phyloP scores from a whole-genome alignment of 305 asterid genomes.

The Fraxinus velutina region DNA sequence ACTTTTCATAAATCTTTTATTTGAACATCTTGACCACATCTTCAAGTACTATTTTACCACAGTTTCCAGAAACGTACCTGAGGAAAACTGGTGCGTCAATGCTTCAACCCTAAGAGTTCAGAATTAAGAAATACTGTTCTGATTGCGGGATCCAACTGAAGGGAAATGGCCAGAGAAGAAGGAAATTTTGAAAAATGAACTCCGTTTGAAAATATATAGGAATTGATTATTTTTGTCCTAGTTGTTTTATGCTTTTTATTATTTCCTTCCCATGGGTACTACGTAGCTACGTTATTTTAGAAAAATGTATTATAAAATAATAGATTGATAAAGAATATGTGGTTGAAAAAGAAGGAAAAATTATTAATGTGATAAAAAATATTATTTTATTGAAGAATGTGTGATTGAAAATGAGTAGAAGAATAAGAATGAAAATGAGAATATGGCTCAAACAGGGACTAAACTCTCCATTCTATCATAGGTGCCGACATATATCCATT shows the following conservation, averaged over 20 bases:
- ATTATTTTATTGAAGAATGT: too few species aligned
- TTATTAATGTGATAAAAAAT: too few species aligned
- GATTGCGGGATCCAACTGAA: background rate
- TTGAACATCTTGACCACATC: background rate
- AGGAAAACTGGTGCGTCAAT: background rate
- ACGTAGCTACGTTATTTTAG: too few species aligned
- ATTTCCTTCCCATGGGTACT: too few species aligned
- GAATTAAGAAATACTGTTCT: background rate
- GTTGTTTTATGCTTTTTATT: background rate
- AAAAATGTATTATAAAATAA: too few species aligned
- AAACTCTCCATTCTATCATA: too few species aligned
- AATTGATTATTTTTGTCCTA: background rate
- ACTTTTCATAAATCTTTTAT: background rate
- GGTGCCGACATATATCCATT: too few species aligned
- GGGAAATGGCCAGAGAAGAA: background rate
- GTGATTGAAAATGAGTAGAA: too few species aligned
- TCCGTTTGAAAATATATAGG: background rate
- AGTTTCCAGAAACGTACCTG: background rate
- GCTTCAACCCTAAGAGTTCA: background rate
- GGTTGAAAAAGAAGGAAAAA: too few species aligned
- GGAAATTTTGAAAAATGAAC: background rate
- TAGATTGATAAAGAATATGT: too few species aligned
- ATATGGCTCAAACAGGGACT: too few species aligned
- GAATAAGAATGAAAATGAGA: too few species aligned
- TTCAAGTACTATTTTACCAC: background rate